Base-by-base conservation (phyloP, 805 yeast genomes). In the Candida pseudoglaebosa region DNA sequence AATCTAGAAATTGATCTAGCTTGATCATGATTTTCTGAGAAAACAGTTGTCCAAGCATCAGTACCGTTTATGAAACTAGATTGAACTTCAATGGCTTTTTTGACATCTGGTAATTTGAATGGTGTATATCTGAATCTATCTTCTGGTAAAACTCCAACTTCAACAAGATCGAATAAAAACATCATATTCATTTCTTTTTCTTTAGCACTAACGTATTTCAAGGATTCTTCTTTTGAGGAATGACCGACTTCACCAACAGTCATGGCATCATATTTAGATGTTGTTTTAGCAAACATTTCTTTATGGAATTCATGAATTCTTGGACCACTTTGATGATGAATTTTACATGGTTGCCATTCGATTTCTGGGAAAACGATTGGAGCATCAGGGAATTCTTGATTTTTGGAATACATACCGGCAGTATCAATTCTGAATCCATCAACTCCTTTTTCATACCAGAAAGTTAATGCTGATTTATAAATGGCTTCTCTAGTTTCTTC, bases 371-470 rank as follows among this genome's bases (percentile, higher is more conserved):
- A 64, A 15, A 57, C 54, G 28, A 75, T 54, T 24, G 78, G 78
- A 1, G 77, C 78, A 46, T 77, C 80, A 24, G 62, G 67, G 44
- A 63, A 70, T 1, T 59, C 53, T 40, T 56, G 70, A 14, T 53
- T 65, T 58, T 77, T 77, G 24, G 77, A 68, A 60, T 73, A 74
- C 57, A 73, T 54, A 22, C 75, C 72, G 20, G 78, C 77, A 21
- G 75, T 67, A 50, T 77, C 82, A 39, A 77, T 73, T 58, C 82
- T 64, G 61, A 77, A 77, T 2, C 82, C 82, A 50, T 75, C 80
- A 21, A 73, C 67, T 21, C 82, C 82, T 45, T 70, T 67, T 35
- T 72, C 68, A 40, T 69, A 70, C 82, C 83, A 78, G 55, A 66
- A 77, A 28, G 59, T 59, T 45, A 75, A 54, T 8, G 80, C 78